Evolutionary conservation across 2,329 filamentous ascomycete genomes (phyloP).

Genomic region (Fusarium sp.): DNA sequence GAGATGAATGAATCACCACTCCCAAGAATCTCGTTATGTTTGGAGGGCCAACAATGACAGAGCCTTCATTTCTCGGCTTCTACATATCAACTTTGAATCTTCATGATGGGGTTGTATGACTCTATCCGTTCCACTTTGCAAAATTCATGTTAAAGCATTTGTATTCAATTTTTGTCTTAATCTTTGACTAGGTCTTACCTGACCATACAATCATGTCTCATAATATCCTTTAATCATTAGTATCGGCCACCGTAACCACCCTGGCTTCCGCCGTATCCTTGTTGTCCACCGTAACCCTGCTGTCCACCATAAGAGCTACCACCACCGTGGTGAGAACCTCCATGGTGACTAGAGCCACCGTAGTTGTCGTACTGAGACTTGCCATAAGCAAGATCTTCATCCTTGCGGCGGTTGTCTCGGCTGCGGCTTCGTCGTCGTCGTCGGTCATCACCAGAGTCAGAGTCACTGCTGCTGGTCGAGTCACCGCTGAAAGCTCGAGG

Average conservation of each 20-base stretch:
- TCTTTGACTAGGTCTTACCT: background rate
- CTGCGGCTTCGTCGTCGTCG: slow-evolving; percentile 18
- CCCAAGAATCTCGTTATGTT: background rate
- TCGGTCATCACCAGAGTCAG: slow-evolving; percentile 37
- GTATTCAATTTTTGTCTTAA: background rate
- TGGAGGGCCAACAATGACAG: background rate
- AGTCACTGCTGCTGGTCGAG: slow-evolving; percentile 43
- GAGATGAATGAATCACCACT: background rate
- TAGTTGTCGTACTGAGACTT: slow-evolving; percentile 19
- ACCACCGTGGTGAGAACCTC: background rate
- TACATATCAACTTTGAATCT: background rate
- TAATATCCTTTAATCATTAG: background rate
- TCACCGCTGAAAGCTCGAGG: slow-evolving; percentile 33
- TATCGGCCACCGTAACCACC: background rate
- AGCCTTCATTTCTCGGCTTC: background rate
- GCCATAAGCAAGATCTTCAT: slow-evolving; percentile 30
- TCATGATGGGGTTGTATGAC: background rate
- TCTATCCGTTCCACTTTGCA: background rate
- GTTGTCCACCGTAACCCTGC: background rate
- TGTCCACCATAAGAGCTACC: background rate
- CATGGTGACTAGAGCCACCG: slow-evolving; percentile 2
- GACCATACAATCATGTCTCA: background rate
- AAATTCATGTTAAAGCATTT: background rate
- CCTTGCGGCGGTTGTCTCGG: background rate
- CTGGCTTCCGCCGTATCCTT: slow-evolving; percentile 5